A percentile compares a stretch with the other conserved stretches of the same genome.
These are phyloP conservation scores for Diaporthe nobilis DNA, from an alignment of 2,329 filamentous ascomycete species.

Conservation along the genomic window DNA sequence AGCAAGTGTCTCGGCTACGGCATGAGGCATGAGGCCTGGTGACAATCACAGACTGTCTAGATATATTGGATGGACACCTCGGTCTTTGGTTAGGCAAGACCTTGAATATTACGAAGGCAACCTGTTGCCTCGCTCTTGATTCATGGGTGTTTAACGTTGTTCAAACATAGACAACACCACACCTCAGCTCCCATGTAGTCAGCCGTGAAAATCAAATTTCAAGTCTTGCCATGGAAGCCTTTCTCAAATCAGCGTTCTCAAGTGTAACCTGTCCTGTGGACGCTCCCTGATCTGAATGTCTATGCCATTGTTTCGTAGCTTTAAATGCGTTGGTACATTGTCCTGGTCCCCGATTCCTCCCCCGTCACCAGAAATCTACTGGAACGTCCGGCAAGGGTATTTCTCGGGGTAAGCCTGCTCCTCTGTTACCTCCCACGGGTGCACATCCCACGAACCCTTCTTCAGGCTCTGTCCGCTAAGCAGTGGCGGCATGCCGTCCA, in stretches of 20 bases:
- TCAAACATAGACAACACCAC: background rate
- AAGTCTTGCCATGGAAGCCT: background rate
- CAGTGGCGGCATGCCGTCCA: slow-evolving; percentile 87
- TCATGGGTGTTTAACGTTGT: too few relatives aligned
- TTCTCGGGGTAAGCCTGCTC: slow-evolving; percentile 79
- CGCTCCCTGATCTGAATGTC: slow-evolving; percentile 1
- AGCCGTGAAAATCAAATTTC: background rate
- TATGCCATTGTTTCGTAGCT: slow-evolving; percentile 31
- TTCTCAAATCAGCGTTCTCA: background rate
- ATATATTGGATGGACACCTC: background rate
- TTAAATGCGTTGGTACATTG: background rate
- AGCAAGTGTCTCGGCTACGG: background rate
- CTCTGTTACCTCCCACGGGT: slow-evolving; percentile 75
- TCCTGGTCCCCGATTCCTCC: background rate
- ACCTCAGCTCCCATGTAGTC: background rate
- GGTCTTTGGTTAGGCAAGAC: background rate
- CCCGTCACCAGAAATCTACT: slow-evolving; percentile 52
- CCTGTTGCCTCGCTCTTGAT: background rate
- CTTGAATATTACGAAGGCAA: background rate
- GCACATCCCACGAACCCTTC: slow-evolving; percentile 72
- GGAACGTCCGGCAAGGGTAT: slow-evolving; percentile 76
- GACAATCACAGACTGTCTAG: background rate
- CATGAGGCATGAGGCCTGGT: background rate
- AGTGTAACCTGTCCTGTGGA: background rate
- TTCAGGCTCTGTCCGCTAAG: slow-evolving; percentile 77